phyloP scores from a whole-genome alignment of 495 filamentous ascomycete genomes.

The Rostrohypoxylon terebratum region DNA sequence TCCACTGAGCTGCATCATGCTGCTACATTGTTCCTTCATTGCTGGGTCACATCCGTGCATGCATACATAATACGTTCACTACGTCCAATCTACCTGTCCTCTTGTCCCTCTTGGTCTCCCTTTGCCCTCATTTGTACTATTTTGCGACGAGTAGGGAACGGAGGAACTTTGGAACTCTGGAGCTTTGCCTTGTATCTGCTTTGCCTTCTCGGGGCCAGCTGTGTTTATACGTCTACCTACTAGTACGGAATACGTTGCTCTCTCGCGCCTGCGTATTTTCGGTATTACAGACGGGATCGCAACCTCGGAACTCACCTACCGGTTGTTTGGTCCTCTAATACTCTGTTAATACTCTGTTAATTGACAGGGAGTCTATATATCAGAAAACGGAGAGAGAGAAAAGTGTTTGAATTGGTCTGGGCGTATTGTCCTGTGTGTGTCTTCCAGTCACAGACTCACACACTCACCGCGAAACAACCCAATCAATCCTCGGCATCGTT shows the following conservation, averaged over 20 bases:
- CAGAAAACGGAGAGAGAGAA: slow-evolving; percentile 4
- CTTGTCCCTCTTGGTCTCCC: slow-evolving; percentile 9
- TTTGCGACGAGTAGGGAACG: slow-evolving; percentile 30
- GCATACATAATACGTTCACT: slow-evolving; percentile 34
- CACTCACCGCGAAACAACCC: slow-evolving; percentile 37
- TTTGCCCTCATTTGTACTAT: slow-evolving; percentile 35
- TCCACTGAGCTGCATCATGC: slow-evolving; percentile 33
- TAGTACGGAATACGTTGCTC: slow-evolving; percentile 1
- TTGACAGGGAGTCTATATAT: slow-evolving; percentile 6
- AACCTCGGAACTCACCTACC: slow-evolving; percentile 1
- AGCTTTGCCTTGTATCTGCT: slow-evolving; percentile 9
- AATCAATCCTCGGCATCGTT: slow-evolving; percentile 37
- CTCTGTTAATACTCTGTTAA: background rate
- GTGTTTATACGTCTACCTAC: background rate
- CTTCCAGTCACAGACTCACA: slow-evolving; percentile 15
- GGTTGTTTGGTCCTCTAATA: background rate
- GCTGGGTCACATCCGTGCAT: slow-evolving; percentile 31
- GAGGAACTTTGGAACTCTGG: slow-evolving; percentile 32
- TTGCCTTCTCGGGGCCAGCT: slow-evolving; percentile 28
- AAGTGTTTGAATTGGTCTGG: slow-evolving; percentile 22
- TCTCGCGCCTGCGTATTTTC: background rate
- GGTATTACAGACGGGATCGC: slow-evolving; percentile 9
- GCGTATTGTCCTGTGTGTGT: slow-evolving; percentile 25
- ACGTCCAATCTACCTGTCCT: slow-evolving; percentile 27
- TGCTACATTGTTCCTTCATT: slow-evolving; percentile 37